Evolutionary conservation across 2,329 filamentous ascomycete species (phyloP).

Genomic region (Acrocalymma vagum): DNA sequence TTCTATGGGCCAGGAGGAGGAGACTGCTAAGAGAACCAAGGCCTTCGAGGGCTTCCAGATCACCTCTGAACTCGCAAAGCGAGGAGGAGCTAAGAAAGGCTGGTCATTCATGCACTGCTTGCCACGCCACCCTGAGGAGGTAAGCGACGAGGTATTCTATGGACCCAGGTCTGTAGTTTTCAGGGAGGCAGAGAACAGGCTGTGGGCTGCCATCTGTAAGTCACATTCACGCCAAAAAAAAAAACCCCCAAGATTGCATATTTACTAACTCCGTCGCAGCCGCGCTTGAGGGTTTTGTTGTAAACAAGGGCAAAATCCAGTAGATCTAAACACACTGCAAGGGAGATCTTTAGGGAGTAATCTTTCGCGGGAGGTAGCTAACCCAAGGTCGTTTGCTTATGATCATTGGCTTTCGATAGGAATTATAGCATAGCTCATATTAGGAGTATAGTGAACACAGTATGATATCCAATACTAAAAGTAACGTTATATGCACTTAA

Average conservation of each 20-base stretch:
- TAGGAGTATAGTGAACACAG: no score
- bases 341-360: no score
- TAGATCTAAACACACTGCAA: no score
- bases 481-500: no score
- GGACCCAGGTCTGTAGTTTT: constrained; percentile 86
- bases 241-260: no score
- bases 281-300: constrained; percentile 86
- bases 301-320: constrained; percentile 87
- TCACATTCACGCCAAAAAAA: no score
- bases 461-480: no score
- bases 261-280: no score
- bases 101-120: constrained; percentile 99
- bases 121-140: constrained; percentile 90
- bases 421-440: no score
- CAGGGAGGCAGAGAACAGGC: constrained; percentile 89
- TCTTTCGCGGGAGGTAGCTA: no score
- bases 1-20: constrained; percentile 95
- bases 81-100: constrained; percentile 82
- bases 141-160: constrained; percentile 95
- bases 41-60: constrained; percentile 93
- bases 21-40: constrained; percentile 77
- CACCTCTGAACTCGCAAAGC: constrained; percentile 82
- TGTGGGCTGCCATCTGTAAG: constrained; percentile 86
- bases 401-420: no score
- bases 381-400: no score